Evolutionary conservation across 2,329 filamentous ascomycete genomes (phyloP), one percentile per base, ranked within the genome.

Genomic region (Xenosphaeropsis pyriputrescens): DNA sequence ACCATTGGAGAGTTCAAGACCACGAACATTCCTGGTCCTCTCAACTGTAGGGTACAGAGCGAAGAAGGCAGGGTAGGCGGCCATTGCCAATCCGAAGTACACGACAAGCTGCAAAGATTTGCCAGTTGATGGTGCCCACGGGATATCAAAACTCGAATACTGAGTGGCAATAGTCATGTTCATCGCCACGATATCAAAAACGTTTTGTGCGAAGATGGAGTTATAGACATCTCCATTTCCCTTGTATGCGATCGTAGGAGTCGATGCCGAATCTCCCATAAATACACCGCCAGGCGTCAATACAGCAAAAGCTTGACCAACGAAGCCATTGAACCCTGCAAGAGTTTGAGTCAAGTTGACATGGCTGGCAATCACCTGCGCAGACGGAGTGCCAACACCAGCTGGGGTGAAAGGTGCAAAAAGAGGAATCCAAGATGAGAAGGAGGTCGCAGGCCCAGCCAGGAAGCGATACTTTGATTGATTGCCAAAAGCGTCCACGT

Each of bases 1-100:
- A 34, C 88, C 88, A 51, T 94, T 95, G 38, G 84, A 93, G 58
- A 93, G 95, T 56, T 95, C 80, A 19, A 95, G 64, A 13, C 82
- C 81, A 37, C 88, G 74, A 17, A 95, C 84, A 45, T 85, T 81
- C 36, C 76, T 66, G 9, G 85, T 64, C 18, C 85, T 71, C 57
- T 95, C 88, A 18, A 82, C 65, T n/a, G 85, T 93, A 0, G 85
- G 84, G 51, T 95, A 95, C 4, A 95, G 63, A 0, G 83, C 74
- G 49, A 94, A 93, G 63, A 95, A 88, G 12, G 80, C 85, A 1
- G 88, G 85, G 49, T 81, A 91, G 1, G 78, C 76, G 6, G 73
- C 68, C 58, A 93, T 75, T 1, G 79, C 83, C 7, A 95, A 67
- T 12, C 80, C 76, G 53, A 91, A 81, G 57, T 94, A 94, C 7